Conservation (phyloP, 78 protist species). For the Guillardia theta region DNA sequence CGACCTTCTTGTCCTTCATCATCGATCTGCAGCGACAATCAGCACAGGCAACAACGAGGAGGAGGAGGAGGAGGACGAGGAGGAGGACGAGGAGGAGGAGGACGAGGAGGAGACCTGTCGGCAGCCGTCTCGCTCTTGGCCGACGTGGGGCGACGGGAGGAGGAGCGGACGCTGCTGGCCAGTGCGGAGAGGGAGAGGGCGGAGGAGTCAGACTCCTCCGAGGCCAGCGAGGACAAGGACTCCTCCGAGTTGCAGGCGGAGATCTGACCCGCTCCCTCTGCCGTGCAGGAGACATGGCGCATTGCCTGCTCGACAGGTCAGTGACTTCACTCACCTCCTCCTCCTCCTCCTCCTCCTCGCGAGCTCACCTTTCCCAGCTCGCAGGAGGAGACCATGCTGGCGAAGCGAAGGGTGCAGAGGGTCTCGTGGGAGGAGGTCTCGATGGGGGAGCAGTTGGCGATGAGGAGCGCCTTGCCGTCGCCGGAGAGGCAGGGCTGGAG, state of each 20-base stretch:
- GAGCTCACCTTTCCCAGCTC: slow-evolving; percentile 30
- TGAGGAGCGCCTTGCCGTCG: background rate
- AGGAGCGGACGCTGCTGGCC: background rate
- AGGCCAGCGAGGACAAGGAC: too few species aligned
- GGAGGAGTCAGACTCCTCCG: background rate
- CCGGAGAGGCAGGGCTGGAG: slow-evolving; percentile 40
- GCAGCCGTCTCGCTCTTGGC: background rate
- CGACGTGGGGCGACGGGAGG: background rate
- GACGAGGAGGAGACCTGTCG: background rate
- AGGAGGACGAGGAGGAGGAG: background rate
- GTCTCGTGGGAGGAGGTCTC: background rate
- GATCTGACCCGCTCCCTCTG: too few species aligned
- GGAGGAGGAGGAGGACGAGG: background rate
- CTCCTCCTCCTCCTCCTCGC: background rate
- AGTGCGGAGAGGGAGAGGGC: background rate
- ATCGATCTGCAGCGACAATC: background rate
- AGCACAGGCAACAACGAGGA: background rate
- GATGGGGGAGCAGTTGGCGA: slow-evolving; percentile 15
- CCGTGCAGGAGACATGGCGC: background rate
- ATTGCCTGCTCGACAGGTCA: background rate
- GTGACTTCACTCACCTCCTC: background rate
- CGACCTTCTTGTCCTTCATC: background rate
- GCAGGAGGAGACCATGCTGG: background rate
- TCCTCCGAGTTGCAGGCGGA: too few species aligned
- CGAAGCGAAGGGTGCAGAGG: slow-evolving; percentile 50